Evolutionary conservation across 164 flowering plant species (phyloP), one percentile per base, ranked within the genome.

Genomic region (Macadamia integrifolia): DNA sequence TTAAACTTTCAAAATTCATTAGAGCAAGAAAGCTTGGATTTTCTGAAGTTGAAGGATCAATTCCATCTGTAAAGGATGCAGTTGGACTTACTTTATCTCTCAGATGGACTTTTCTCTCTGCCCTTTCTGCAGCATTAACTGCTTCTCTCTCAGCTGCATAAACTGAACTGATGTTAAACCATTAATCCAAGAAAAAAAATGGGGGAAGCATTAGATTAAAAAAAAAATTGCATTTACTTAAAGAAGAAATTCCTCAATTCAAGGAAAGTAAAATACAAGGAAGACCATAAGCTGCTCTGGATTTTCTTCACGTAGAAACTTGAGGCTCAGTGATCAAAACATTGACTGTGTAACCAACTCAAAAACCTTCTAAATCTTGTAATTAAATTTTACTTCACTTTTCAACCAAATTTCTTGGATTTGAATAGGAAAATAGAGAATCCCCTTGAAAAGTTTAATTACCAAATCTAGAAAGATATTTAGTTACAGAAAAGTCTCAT

Each of bases 121-220:
- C 90, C 69, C 92, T 90, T 75, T 94, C 99, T 50, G 94, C 91
- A 18, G 91, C 90, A 85, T 82, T 84, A n/a, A 88, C 89, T 58
- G 96, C 91, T 76, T 95, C 99, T 56, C 91, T 73, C 78, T 95
- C 99, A 76, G 97, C 99, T 95, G 85, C 69, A 80, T 66, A 71
- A 30, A 64, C 28, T 57, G 61, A 29, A 53, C 1, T 14, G 15
- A 53, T 46, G 50, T 11, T 46, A 58, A 12, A 28, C 18, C 50
- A 3, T 46, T 46, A 35, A 35, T 35, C 40, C 40, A 8, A 46
- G 50, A 9, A 1, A 46, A 11, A 46, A 46, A 46, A 3, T 3
- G 50, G 50, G 50, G 13, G 50, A 42, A 67, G 4, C 6, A 18
- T 10, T 1, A 4, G 56, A 17, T 8, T 49, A 9, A 9, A 29